These are phyloP conservation scores for Nannizziopsis barbatae DNA, from an alignment of 2,329 filamentous ascomycete genomes.

Conservation along the genomic window DNA sequence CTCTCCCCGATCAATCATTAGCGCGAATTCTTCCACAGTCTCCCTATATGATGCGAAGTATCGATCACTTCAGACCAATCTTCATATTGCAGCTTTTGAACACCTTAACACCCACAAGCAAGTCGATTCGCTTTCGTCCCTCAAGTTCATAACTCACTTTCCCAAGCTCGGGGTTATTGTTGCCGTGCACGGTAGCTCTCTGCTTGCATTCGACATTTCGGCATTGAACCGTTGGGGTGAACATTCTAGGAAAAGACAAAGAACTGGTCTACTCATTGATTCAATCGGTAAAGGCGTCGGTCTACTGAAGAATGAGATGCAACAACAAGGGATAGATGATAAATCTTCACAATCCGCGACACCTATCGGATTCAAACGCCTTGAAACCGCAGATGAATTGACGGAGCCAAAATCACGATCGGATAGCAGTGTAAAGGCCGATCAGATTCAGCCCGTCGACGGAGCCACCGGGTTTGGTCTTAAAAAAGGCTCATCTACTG, in stretches of 20 bases:
- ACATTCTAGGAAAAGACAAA: slow-evolving; percentile 29
- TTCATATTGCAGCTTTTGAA: slow-evolving; percentile 26
- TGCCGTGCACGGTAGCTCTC: slow-evolving; percentile 30
- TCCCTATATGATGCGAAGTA: slow-evolving; percentile 39
- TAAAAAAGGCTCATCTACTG: slow-evolving; percentile 17
- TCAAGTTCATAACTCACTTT: slow-evolving; percentile 35
- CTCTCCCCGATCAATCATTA: slow-evolving; percentile 34
- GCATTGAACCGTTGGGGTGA: slow-evolving; percentile 22
- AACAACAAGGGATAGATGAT: slow-evolving; percentile 21
- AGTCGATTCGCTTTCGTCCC: slow-evolving; percentile 19
- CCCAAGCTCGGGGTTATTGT: slow-evolving; percentile 35
- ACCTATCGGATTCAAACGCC: slow-evolving; percentile 24
- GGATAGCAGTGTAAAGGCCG: slow-evolving; percentile 26
- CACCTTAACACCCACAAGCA: slow-evolving; percentile 18
- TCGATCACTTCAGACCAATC: slow-evolving; percentile 35
- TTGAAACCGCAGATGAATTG: slow-evolving; percentile 28
- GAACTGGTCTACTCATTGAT: slow-evolving; percentile 33
- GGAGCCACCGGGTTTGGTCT: no score
- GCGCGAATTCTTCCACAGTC: slow-evolving; percentile 31
- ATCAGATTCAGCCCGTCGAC: slow-evolving; percentile 19
- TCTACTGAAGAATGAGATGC: slow-evolving; percentile 23
- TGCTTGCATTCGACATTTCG: slow-evolving; percentile 37
- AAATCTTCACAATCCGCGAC: slow-evolving; percentile 23
- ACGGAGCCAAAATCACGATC: slow-evolving; percentile 24
- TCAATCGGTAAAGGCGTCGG: slow-evolving; percentile 34